Base-by-base conservation (phyloP, 331 rosid species). In the Quercus lobata region DNA sequence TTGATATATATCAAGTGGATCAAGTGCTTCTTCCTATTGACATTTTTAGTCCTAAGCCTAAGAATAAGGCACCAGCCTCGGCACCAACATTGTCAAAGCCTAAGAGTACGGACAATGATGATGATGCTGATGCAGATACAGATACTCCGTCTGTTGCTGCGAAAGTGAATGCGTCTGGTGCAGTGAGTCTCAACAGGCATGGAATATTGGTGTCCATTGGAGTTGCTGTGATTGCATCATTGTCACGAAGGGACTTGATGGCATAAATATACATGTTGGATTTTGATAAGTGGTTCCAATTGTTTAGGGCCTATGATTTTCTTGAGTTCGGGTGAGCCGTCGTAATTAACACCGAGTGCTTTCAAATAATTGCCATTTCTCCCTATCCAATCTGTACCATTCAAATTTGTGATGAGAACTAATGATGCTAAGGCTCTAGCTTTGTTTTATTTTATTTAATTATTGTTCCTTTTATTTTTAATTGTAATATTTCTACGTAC, bases 21-120 rank as follows among this genome's bases (percentile, higher is more conserved):
- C 83, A 79, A 61, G 98, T 94, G 65, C 94, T 94, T 78, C 90
- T 86, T 72, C 98, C 98, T 1, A 74, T 83, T 2, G 97, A 91
- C 5, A 77, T 94, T 76, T 92, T 94, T 34, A 55, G 86, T 32
- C 94, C 98, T 0, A 86, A 84, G 80, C 84, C 94, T 3, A 85
- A 97, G 37, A 17, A 8, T 49, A 49, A 49, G 0, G 83, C 97
- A 3, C 97, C 93, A 0, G 94, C 97, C 10, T 88, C 90, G 2
- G 77, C 96, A 0, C 97, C 98, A 0, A 78, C 5, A 7, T 74
- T 76, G 66, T 24, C 76, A 21, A 85, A 89, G 74, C 75, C 49
- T 58, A 35, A 68, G 82, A 57, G 5, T 49, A 14, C 89, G 3
- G 91, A 88, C 77, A 89, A 86, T 83, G 85, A 83, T 78, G 76